These are phyloP conservation scores for Mycena rosella DNA, from an alignment of 768 basidiomycete genomes.

Conservation along the genomic window DNA sequence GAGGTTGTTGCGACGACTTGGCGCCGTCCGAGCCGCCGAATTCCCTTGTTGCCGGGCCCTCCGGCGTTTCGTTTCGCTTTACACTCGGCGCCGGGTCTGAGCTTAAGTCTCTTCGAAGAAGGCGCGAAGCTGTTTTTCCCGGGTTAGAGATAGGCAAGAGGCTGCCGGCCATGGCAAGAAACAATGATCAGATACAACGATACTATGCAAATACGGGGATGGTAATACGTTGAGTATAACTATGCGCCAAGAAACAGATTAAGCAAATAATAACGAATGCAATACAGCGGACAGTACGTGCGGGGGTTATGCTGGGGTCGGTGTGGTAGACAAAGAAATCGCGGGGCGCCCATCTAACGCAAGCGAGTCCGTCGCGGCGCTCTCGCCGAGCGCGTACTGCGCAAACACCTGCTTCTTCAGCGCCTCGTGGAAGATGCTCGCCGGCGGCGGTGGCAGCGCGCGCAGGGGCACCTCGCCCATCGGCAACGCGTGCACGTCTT, in stretches of 20 bases:
- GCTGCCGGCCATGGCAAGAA: no score
- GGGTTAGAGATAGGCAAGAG: no score
- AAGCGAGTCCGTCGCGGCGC: background rate
- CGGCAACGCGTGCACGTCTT: constrained; percentile 18
- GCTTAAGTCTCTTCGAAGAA: no score
- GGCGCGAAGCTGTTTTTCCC: no score
- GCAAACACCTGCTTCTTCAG: constrained; percentile 24
- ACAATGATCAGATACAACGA: no score
- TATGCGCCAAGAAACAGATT: background rate
- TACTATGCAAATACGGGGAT: no score
- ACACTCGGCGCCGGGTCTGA: no score
- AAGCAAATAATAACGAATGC: background rate
- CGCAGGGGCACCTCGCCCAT: constrained; percentile 7
- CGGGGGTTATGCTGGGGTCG: no score
- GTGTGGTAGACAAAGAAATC: no score
- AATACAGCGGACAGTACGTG: background rate
- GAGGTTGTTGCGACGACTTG: no score
- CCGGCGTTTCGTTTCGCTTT: background rate
- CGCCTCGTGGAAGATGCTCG: constrained; percentile 30
- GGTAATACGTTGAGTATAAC: background rate
- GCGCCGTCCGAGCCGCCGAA: background rate
- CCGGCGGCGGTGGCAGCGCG: constrained; percentile 19
- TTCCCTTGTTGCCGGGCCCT: background rate
- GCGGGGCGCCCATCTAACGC: no score
- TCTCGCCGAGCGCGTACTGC: constrained; percentile 27